Evolutionary conservation across 176 grass and related monocot genomes (phyloP), one percentile per base, ranked within the genome.

Genomic region (Oryza rufipogon): DNA sequence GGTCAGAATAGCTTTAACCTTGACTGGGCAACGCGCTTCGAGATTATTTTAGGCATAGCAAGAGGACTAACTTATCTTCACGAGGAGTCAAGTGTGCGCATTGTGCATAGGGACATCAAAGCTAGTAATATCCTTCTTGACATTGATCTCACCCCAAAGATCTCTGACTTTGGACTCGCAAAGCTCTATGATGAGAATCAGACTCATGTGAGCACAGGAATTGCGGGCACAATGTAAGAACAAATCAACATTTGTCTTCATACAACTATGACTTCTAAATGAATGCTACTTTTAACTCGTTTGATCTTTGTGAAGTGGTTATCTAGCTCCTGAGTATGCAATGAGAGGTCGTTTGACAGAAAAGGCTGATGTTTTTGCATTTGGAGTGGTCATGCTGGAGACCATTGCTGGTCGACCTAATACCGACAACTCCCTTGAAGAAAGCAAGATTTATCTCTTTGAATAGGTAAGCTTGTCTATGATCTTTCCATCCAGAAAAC

Each of bases 61-160:
- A 88, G 81, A 74, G 90, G 90, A 23, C 77, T 92, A 25, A 41
- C 87, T 41, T 95, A 92, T 74, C 75, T 95, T 23, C 93, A 95
- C 9, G 90, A 95, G 82, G 93, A 92, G 15, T 92, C 90, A 17
- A 86, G 75, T 12, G 41, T 86, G 25, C 82, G 87, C 20, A 95
- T 95, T n/a, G 90, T 94, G 42, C 92, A 95, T 64, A 88, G 92
- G 91, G 92, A 95, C 65, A 87, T 94, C 58, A 94, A 94, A 64
- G 84, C 92, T 23, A 89, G 89, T 63, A 94, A 94, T 79, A 58
- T 94, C 11, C 72, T 94, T 6, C 76, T 94, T 17, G 92, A 94
- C 64, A 4, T 68, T 1, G 71, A 91, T 42, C 83, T 89, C 42
- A 89, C 33, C 66, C 92, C 92, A 56, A 91, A 94, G 68, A 85